Evolutionary conservation across 495 filamentous ascomycete species (phyloP), one percentile per base, ranked within the genome.

Genomic region (Xylaria intraflava): DNA sequence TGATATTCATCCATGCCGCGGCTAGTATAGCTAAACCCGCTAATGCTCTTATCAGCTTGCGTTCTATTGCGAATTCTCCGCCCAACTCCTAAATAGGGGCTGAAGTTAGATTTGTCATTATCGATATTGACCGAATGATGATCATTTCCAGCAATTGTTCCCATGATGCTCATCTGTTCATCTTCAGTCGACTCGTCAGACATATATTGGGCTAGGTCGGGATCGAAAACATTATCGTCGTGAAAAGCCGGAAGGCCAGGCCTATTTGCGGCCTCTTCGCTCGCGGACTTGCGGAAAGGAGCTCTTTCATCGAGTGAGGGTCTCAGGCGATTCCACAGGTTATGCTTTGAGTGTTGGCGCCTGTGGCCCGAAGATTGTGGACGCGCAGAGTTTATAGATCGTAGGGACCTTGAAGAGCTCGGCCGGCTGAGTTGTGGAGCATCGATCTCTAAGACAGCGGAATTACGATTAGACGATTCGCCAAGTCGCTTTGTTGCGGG

Each of bases 221-320:
- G 92, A 62, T 99, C 94, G 64, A 97, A 97, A 58, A 99, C 95
- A 61, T 89, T 96, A 64, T 99, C 94, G 59, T 89, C 89, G 62
- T 97, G 94, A 60, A 98, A 97, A 24, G 92, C 89, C 30, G 91
- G 85, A 7, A 96, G 76, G 12, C 82, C 79, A n/a, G 80, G 74
- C 49, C 83, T 83, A 45, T 74, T 77, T 5, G 58, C 60, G 16
- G 72, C 69, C 24, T 81, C 72, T 44, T 95, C 88, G 48, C 84
- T 83, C 43, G 80, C 73, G 31, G 84, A 82, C 43, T 85, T 84
- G 56, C 95, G 90, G 61, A 97, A 99, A 2, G 94, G 94, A 3
- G 89, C 94, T 55, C 88, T 80, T 46, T 95, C 88, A 31, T 77
- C 76, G 3, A 72, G 58, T 6, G 70, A 60, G 7, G 70, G 55